Evolutionary conservation across 306 rosid genomes (phyloP).

Genomic region (Boehmeria nivea): DNA sequence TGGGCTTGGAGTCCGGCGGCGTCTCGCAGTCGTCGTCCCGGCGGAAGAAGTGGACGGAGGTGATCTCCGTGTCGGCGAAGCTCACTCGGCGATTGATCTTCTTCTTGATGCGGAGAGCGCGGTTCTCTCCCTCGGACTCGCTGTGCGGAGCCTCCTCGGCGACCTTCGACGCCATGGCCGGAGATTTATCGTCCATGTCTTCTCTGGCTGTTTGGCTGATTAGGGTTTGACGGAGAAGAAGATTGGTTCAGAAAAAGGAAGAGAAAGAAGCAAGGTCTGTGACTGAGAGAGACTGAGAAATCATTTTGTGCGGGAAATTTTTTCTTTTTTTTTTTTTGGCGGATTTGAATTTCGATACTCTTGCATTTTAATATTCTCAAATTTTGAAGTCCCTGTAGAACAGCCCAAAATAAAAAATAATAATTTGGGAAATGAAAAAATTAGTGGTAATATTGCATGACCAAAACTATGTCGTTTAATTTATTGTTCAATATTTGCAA

Average conservation of each 20-base stretch:
- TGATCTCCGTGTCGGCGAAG: conserved; percentile 90
- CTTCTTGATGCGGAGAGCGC: conserved; percentile 31
- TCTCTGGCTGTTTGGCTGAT: not conserved
- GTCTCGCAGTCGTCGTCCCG: conserved; percentile 62
- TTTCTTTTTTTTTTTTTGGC: not conserved
- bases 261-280: not conserved
- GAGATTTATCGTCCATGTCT: too few relatives aligned
- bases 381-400: too few relatives aligned
- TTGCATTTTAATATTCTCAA: too few relatives aligned
- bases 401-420: too few relatives aligned
- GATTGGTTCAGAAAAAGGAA: not conserved
- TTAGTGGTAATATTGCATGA: too few relatives aligned
- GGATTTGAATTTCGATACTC: too few relatives aligned
- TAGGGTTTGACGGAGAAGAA: conserved; percentile 19
- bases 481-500: too few relatives aligned
- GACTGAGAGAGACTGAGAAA: not conserved
- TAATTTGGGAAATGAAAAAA: too few relatives aligned
- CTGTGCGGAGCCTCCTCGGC: conserved; percentile 43
- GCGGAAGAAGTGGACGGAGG: conserved; percentile 82
- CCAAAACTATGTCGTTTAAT: too few relatives aligned
- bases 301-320: not conserved
- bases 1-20: conserved; percentile 30
- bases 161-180: conserved; percentile 45
- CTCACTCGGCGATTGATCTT: conserved; percentile 85
- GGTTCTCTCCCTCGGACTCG: conserved; percentile 49